phyloP scores from a whole-genome alignment of 306 rosid species.

The Quillaja saponaria region DNA sequence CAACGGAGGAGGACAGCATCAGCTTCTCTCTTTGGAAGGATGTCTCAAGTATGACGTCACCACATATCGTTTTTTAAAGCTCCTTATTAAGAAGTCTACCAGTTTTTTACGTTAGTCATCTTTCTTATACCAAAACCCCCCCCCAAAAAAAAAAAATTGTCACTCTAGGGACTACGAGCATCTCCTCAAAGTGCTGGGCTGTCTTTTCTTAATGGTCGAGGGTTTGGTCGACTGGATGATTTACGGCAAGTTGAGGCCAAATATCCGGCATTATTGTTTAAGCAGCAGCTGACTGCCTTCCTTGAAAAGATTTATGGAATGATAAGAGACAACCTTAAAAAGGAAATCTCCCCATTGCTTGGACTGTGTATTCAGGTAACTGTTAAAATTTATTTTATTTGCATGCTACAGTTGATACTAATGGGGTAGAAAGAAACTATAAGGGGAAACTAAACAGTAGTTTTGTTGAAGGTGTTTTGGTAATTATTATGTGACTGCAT shows the following conservation, averaged over 20 bases:
- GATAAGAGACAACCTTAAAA: conserved; percentile 94
- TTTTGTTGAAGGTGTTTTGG: no score
- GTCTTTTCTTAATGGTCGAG: conserved; percentile 85
- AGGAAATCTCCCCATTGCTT: conserved; percentile 97
- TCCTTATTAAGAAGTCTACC: conserved; percentile 7
- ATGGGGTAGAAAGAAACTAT: no score
- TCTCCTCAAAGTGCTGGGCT: conserved; percentile 96
- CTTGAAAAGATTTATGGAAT: conserved; percentile 97
- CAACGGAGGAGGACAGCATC: conserved; percentile 92
- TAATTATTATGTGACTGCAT: no score
- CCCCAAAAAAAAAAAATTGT: not conserved
- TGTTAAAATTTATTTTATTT: conserved; percentile 7
- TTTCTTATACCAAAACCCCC: conserved; percentile 27
- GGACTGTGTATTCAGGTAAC: conserved; percentile 95
- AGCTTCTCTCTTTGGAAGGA: conserved; percentile 95
- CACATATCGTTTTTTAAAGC: conserved; percentile 23
- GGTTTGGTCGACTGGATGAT: conserved; percentile 84
- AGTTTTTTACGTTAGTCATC: conserved; percentile 23
- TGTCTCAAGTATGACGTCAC: conserved; percentile 83
- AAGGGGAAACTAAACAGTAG: no score
- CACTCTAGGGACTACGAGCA: conserved; percentile 78
- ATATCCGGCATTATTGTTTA: conserved; percentile 93
- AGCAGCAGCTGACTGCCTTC: conserved; percentile 99
- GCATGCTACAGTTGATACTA: not conserved
- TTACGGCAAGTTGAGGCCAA: conserved; percentile 99